Percentiles rank a stretch among this genome's conserved stretches.
These are phyloP conservation scores for Fusarium paranaense DNA, from an alignment of 2,329 filamentous ascomycete genomes.

Conservation along the genomic window DNA sequence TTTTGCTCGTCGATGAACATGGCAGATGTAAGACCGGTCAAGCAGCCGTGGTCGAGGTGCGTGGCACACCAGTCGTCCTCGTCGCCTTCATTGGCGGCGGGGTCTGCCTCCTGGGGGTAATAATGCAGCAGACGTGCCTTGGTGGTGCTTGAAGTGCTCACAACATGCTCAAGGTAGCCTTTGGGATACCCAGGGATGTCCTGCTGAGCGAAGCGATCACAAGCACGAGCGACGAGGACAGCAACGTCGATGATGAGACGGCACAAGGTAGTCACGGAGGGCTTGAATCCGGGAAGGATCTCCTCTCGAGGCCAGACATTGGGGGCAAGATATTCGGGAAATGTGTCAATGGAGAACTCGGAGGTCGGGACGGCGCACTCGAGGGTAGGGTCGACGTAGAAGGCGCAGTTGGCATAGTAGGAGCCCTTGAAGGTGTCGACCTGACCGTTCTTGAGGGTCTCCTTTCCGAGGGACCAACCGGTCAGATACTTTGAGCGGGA, in stretches of 20 bases:
- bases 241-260: slow-evolving; percentile 89
- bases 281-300: slow-evolving; percentile 79
- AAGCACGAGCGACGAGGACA: slow-evolving; percentile 88
- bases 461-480: slow-evolving; percentile 85
- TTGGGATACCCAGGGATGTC: slow-evolving; percentile 81
- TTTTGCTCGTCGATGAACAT: slow-evolving; percentile 91
- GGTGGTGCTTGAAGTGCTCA: slow-evolving; percentile 85
- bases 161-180: slow-evolving; percentile 88
- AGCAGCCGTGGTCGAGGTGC: slow-evolving; percentile 90
- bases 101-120: slow-evolving; percentile 72
- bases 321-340: slow-evolving; percentile 88
- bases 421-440: slow-evolving; percentile 86
- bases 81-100: slow-evolving; percentile 53
- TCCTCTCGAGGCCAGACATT: slow-evolving; percentile 86
- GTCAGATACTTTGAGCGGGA: slow-evolving; percentile 72
- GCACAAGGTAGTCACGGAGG: slow-evolving; percentile 80
- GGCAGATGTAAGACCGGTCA: slow-evolving; percentile 92
- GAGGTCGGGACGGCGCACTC: slow-evolving; percentile 71
- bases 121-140: slow-evolving; percentile 96
- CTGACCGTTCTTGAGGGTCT: slow-evolving; percentile 81
- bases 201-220: slow-evolving; percentile 84
- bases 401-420: slow-evolving; percentile 86
- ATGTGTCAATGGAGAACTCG: slow-evolving; percentile 69
- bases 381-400: slow-evolving; percentile 74
- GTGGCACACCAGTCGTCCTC: slow-evolving; percentile 96